Percentiles rank a stretch among this genome's conserved stretches.
phyloP scores from a whole-genome alignment of 2,329 filamentous ascomycete genomes.

The Cladophialophora exuberans region DNA sequence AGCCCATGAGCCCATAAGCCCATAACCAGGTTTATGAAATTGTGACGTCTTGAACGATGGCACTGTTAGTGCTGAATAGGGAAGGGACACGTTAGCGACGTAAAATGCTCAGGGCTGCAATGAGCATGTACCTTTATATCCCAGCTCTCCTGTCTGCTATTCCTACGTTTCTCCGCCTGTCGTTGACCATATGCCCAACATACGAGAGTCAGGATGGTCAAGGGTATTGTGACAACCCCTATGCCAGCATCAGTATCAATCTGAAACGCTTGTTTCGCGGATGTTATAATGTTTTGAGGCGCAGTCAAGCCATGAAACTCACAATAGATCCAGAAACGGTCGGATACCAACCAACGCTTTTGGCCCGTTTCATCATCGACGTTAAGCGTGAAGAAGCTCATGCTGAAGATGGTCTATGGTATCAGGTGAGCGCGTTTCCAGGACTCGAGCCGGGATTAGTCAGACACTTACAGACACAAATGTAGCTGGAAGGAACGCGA shows the following conservation, averaged over 20 bases:
- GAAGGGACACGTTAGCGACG: not conserved
- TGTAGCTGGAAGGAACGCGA: slow-evolving; percentile 42
- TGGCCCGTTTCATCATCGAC: slow-evolving; percentile 20
- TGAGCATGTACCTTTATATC: not conserved
- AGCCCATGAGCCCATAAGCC: no score
- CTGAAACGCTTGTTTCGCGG: no score
- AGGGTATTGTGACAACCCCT: slow-evolving; percentile 35
- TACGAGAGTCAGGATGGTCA: slow-evolving; percentile 36
- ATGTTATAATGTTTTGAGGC: no score
- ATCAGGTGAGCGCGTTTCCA: slow-evolving; percentile 38
- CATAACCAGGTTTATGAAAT: no score
- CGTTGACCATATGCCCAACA: slow-evolving; percentile 31
- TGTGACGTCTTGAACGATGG: no score
- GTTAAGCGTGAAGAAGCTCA: slow-evolving; percentile 40
- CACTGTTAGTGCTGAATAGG: no score
- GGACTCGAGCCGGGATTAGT: slow-evolving; percentile 34
- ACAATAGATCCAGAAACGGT: slow-evolving; percentile 40
- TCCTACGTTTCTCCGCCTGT: not conserved
- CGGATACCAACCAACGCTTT: slow-evolving; percentile 34
- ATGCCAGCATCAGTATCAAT: not conserved
- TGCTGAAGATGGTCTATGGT: slow-evolving; percentile 42
- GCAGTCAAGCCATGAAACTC: not conserved
- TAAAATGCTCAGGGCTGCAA: not conserved
- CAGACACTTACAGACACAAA: slow-evolving; percentile 42
- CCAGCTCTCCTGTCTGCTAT: not conserved